Conservation (phyloP, 305 asterid species). For the Plantago coronopus region DNA sequence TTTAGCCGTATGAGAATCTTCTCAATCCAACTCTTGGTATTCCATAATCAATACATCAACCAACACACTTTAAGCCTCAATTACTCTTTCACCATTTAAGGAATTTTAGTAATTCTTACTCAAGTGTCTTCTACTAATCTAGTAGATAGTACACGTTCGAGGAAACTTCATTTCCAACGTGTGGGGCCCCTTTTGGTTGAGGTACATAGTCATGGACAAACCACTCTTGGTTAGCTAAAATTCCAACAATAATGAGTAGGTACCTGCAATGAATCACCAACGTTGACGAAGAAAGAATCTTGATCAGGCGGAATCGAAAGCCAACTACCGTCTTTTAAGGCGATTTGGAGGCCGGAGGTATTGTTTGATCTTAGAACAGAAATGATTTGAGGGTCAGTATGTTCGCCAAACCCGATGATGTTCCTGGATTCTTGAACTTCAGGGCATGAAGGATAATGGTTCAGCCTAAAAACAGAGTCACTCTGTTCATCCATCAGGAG, state of each 20-base stretch:
- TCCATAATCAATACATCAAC: too few relatives aligned
- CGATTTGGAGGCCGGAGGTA: slow-evolving; percentile 67
- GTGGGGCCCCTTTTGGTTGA: too few relatives aligned
- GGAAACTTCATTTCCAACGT: too few relatives aligned
- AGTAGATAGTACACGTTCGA: too few relatives aligned
- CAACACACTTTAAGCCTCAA: too few relatives aligned
- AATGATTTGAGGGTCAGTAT: slow-evolving; percentile 82
- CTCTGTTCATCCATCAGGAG: slow-evolving; percentile 70
- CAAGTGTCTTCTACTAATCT: too few relatives aligned
- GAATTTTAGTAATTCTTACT: too few relatives aligned
- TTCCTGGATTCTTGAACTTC: slow-evolving; percentile 31
- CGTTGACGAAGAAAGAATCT: slow-evolving; percentile 66
- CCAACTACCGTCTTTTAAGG: slow-evolving; percentile 58
- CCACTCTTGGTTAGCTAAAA: too few relatives aligned
- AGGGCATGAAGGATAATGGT: slow-evolving; percentile 67
- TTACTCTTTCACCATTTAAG: too few relatives aligned
- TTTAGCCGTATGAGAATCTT: too few relatives aligned
- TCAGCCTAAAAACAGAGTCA: slow-evolving; percentile 81
- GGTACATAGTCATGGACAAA: too few relatives aligned
- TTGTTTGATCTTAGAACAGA: slow-evolving; percentile 75
- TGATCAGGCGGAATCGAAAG: slow-evolving; percentile 71
- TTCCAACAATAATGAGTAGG: slow-evolving; percentile 21
- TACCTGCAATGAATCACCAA: slow-evolving; percentile 88
- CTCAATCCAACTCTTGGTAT: too few relatives aligned
- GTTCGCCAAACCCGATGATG: slow-evolving; percentile 67